Evolutionary conservation across 2,329 filamentous ascomycete species (phyloP), one percentile per base, ranked within the genome.

Genomic region (Ophiostoma australiae): DNA sequence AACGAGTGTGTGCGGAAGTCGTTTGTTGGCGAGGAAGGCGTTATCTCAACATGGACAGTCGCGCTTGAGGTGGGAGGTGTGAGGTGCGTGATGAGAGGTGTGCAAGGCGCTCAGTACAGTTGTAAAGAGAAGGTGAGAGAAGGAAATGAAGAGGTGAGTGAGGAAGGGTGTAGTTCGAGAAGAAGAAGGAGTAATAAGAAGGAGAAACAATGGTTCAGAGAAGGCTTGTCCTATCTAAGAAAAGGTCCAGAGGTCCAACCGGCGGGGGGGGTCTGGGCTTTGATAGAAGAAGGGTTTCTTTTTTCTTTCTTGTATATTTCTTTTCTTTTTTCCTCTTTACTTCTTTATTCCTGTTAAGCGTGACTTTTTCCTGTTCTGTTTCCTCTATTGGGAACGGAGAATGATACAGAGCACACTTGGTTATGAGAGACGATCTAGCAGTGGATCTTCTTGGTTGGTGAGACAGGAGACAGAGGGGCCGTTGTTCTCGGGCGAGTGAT

Each of bases 401-500:
- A 17, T 55, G 7, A 48, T 48, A 15, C 15, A 48, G 44, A 48
- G 20, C 20, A 48, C 1, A 44, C 41, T 17, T 48, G 44, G 15
- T n/a, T 48, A 48, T 20, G 58, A 63, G 23, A 63, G 58, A 20
- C 17, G 5, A 31, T 33, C 58, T 7, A 5, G 15, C 27, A 31
- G 33, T 68, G 55, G 41, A 44, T 67, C 65, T 44, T 33, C 13
- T 69, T 69, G 55, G 23, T 71, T 69, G 67, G 70, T 69, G 67
- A 69, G 70, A 71, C 70, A 71, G 68, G 70, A 71, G 70, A 66
- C 39, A 66, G 52, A 58, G 52, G 52, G 52, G 52, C 52, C 52
- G 58, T 63, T 63, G 27, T 17, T 63, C 52, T 58, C 66, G 65
- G 70, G 63, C 63, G 33, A 37, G 63, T 66, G 27, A 37, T 37